These are phyloP conservation scores for Kluyveromyces sp. DNA, from an alignment of 1,139 yeast species.

Conservation along the genomic window DNA sequence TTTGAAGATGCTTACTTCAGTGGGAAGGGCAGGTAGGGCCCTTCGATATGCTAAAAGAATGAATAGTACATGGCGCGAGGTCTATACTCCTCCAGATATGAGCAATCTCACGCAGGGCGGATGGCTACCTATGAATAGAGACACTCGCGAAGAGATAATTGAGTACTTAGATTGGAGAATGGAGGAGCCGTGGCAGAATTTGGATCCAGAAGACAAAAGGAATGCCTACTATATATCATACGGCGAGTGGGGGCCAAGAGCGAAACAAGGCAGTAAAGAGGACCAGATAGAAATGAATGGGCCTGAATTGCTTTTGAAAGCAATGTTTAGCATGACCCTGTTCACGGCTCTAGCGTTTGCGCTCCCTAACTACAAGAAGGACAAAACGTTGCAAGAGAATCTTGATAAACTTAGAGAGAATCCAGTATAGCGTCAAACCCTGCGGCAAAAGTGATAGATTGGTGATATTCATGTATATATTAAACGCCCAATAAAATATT, in stretches of 20 bases:
- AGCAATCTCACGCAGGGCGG: conserved; percentile 16
- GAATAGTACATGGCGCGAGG: conserved; percentile 3
- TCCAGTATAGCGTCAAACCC: background rate
- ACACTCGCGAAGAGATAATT: conserved; percentile 38
- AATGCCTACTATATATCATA: conserved; percentile 32
- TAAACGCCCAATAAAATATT: no score
- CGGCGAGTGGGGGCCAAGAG: conserved; percentile 28
- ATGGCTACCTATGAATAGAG: conserved; percentile 36
- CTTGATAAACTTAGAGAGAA: conserved; percentile 10
- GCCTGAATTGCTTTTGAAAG: conserved; percentile 20
- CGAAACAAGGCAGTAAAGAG: conserved; percentile 13
- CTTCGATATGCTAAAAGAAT: background rate
- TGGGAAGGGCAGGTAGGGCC: background rate
- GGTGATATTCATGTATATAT: no score
- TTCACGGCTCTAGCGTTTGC: conserved; percentile 23
- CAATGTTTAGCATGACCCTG: conserved; percentile 20
- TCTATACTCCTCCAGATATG: conserved; percentile 26
- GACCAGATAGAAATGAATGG: conserved; percentile 14
- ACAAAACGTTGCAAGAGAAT: conserved; percentile 13
- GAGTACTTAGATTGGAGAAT: conserved; percentile 39
- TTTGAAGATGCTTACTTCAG: background rate
- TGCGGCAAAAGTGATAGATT: no score
- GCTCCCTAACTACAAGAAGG: conserved; percentile 18
- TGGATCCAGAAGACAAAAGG: conserved; percentile 33
- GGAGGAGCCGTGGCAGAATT: conserved; percentile 37